Evolutionary conservation across 2,329 filamentous ascomycete species (phyloP).

Genomic region (Leptosphaerulina australis): DNA sequence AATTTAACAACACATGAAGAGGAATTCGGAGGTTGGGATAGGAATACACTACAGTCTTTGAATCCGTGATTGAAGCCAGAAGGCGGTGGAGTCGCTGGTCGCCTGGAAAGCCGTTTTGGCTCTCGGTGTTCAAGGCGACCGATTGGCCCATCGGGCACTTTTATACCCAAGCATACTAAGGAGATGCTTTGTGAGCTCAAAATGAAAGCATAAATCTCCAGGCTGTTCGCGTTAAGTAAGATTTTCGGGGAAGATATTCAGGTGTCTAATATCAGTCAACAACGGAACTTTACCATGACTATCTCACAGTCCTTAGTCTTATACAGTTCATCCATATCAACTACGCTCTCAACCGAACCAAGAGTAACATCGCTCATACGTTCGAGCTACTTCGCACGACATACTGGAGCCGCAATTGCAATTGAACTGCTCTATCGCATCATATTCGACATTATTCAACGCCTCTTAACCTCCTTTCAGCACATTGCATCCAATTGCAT

Average conservation of each 20-base stretch:
- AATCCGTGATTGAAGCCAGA: not conserved
- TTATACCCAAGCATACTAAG: not conserved
- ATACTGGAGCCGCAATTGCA: conserved; percentile 36
- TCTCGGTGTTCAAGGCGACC: not conserved
- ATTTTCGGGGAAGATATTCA: no score
- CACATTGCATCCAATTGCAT: conserved; percentile 30
- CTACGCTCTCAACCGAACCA: conserved; percentile 4
- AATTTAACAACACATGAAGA: conserved; percentile 7
- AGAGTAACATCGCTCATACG: conserved; percentile 20
- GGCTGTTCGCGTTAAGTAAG: no score
- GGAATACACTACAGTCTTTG: conserved; percentile 7
- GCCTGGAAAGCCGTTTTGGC: not conserved
- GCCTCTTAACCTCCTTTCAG: conserved; percentile 32
- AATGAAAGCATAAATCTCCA: conserved; percentile 1
- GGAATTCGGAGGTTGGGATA: conserved; percentile 3
- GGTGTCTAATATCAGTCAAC: no score
- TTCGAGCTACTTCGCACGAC: conserved; percentile 22
- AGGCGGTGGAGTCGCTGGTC: not conserved
- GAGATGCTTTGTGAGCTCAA: no score
- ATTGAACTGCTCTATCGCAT: conserved; percentile 42
- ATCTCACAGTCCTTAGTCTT: conserved; percentile 22
- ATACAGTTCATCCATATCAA: conserved; percentile 12
- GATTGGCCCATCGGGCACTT: conserved; percentile 5
- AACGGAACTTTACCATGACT: conserved; percentile 18
- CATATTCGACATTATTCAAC: conserved; percentile 38